phyloP scores from a whole-genome alignment of 75 land plant species.

The Pinus albicaulis region DNA sequence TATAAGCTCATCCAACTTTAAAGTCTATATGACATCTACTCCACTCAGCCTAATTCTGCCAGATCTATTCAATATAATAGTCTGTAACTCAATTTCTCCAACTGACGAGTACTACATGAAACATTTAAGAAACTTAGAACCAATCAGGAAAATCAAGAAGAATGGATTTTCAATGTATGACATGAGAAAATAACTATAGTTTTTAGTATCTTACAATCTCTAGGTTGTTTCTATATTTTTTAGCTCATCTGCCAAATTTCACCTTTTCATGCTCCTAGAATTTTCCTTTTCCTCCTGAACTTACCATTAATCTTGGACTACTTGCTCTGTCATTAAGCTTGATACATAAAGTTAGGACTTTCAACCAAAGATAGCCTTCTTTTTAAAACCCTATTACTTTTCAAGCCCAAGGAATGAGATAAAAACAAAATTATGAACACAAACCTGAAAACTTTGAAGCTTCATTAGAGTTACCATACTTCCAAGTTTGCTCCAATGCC shows the following conservation, averaged over 20 bases:
- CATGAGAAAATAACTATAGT: neutral
- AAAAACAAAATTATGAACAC: neutral
- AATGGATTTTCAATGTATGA: neutral
- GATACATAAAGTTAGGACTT: neutral
- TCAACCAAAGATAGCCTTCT: neutral
- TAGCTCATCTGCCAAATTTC: neutral
- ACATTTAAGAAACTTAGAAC: neutral
- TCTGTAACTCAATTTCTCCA: neutral
- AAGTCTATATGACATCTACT: neutral
- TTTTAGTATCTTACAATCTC: neutral
- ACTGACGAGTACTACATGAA: neutral
- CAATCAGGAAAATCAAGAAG: neutral
- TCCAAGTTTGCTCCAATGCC: constrained; percentile 53
- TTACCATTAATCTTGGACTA: neutral
- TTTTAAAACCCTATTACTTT: neutral
- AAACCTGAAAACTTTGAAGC: constrained; percentile 40
- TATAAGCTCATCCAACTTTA: neutral
- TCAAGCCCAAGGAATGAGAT: neutral
- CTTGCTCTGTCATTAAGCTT: neutral
- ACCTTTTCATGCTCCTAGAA: neutral
- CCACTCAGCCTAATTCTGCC: neutral
- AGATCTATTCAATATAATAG: neutral
- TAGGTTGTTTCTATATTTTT: neutral
- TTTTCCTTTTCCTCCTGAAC: neutral
- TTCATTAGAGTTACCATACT: constrained; percentile 37